Base-by-base conservation (phyloP, 441 rosid genomes). In the Pelargonium australe region DNA sequence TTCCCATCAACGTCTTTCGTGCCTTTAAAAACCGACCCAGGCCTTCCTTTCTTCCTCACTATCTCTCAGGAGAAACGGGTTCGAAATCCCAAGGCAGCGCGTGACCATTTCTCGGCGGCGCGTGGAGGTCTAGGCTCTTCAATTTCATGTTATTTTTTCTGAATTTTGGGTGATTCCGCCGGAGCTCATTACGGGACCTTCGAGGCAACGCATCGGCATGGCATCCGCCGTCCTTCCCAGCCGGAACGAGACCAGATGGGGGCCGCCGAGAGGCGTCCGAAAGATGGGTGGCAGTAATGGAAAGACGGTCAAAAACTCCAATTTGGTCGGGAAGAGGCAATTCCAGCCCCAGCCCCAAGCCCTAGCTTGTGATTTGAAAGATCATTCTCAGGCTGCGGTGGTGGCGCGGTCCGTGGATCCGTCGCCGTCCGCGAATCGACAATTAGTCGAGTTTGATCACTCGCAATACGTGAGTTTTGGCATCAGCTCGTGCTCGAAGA, bases 401-500 rank as follows among this genome's bases (percentile, higher is more conserved):
- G 37, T 34, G 37, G 37, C 37, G 6, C 37, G 37, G 6, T 34
- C 6, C 37, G 37, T 4, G 5, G 37, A 34, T 3, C 37, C 5
- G 37, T 34, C 37, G 37, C 37, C 37, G 37, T 4, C 37, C 6
- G 2, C 37, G 37, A 34, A 34, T 34, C 37, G 37, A 4, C 37
- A 34, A 34, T 34, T 3, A 4, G 37, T 34, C 37, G 5, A 34
- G 5, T 34, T 34, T 3, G 37, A 34, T 34, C 76, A 70, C 8
- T 76, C 80, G 7, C 70, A 83, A 14, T 80, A 72, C 40, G 75
- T 85, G 1, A 80, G 77, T 43, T 76, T 83, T 75, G 78, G 65
- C 34, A 31, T 84, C 19, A 51, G 74, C 1, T 73, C 79, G 10
- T 79, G 49, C 58, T 79, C 89, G n/a, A 84, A 80, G 75, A 84